Evolutionary conservation across 345 rosid species (phyloP).

Genomic region (Lumnitzera racemosa): DNA sequence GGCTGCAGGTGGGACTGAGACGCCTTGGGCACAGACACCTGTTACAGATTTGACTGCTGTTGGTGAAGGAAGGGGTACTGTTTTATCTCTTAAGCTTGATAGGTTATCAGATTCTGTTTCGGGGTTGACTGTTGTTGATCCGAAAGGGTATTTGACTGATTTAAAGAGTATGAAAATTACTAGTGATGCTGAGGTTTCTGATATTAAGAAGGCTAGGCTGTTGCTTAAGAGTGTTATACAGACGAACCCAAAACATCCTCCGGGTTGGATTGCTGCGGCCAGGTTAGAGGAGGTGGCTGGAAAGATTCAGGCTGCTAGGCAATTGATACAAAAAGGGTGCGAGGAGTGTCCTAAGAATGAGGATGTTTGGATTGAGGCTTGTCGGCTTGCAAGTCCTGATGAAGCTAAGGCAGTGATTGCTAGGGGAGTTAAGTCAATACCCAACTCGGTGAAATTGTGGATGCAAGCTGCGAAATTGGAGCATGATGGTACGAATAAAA

Average conservation of each 20-base stretch:
- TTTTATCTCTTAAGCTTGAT: conserved; percentile 80
- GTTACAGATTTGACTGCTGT: conserved; percentile 90
- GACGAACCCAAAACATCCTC: conserved; percentile 87
- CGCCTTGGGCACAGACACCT: conserved; percentile 82
- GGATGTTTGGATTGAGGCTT: conserved; percentile 94
- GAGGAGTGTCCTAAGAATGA: conserved; percentile 91
- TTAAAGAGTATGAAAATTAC: conserved; percentile 92
- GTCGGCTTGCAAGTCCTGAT: conserved; percentile 75
- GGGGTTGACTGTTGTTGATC: conserved; percentile 87
- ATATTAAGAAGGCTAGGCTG: conserved; percentile 88
- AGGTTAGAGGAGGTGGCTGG: conserved; percentile 97
- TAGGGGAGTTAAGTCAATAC: conserved; percentile 69
- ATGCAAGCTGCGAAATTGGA: conserved; percentile 84
- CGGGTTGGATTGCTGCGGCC: conserved; percentile 96
- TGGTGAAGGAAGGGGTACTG: conserved; percentile 96
- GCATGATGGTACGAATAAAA: conserved; percentile 57
- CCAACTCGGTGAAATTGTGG: conserved; percentile 88
- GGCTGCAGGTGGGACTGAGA: conserved; percentile 74
- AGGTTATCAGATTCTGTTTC: conserved; percentile 82
- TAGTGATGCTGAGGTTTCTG: conserved; percentile 89
- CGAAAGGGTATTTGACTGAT: conserved; percentile 86
- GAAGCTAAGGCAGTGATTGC: conserved; percentile 93
- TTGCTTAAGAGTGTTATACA: conserved; percentile 79
- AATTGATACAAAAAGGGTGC: conserved; percentile 74
- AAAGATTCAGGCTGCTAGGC: conserved; percentile 74